Percentiles rank a stretch among this genome's conserved stretches.
Conservation (phyloP, 305 asterid species). For the Fraxinus platypoda region DNA sequence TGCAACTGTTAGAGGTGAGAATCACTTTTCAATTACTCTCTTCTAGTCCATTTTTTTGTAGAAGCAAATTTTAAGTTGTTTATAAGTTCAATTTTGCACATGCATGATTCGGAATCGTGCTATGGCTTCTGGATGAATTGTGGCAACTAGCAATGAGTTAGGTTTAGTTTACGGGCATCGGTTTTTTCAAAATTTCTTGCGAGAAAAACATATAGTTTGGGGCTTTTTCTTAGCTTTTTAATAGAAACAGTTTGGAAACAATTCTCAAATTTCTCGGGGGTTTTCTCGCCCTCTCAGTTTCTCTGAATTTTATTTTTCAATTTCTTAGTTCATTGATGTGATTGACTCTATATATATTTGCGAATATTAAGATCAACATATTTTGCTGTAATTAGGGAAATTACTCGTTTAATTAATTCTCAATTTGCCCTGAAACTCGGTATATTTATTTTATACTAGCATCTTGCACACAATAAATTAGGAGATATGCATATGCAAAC, state of each 20-base stretch:
- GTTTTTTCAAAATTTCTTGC: not conserved
- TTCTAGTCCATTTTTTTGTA: constrained; percentile 19
- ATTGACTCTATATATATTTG: not conserved
- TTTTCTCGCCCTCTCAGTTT: not conserved
- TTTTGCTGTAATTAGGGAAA: not conserved
- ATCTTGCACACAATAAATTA: constrained; percentile 14
- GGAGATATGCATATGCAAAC: constrained; percentile 84
- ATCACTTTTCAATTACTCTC: not conserved
- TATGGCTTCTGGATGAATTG: not conserved
- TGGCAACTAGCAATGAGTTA: constrained; percentile 30
- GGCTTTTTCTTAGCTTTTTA: not conserved
- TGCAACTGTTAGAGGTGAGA: constrained; percentile 69
- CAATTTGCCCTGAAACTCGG: not conserved
- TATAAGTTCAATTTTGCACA: constrained; percentile 21
- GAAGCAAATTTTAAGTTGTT: constrained; percentile 5
- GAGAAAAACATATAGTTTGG: not conserved
- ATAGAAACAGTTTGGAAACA: not conserved
- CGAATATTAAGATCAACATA: not conserved
- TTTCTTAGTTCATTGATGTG: not conserved
- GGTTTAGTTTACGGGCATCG: constrained; percentile 26
- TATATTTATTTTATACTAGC: not conserved
- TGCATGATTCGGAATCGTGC: constrained; percentile 34
- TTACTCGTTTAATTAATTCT: constrained; percentile 8
- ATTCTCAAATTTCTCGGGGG: not conserved
- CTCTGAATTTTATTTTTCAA: not conserved